Conservation (phyloP, 75 land plant species). For the Ceratopteris richardii region DNA sequence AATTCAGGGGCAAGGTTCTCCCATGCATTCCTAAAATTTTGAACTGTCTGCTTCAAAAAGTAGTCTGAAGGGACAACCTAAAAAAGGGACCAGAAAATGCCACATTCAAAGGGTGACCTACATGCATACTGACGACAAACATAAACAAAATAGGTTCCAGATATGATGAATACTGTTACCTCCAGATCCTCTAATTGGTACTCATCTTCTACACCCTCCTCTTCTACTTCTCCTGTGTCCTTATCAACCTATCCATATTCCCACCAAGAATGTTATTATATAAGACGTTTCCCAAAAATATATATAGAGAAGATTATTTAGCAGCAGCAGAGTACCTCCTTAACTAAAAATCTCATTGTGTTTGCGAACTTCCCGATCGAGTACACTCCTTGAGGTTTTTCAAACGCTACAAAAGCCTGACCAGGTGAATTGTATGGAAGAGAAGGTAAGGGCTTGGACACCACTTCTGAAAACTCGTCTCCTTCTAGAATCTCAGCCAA, state of each 20-base stretch:
- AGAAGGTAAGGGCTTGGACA: constrained; percentile 45
- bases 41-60: constrained; percentile 63
- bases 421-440: constrained; percentile 96
- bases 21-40: constrained; percentile 92
- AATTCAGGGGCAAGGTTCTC: constrained; percentile 59
- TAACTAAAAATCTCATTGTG: constrained; percentile 59
- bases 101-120: no score
- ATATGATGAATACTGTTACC: constrained; percentile 15
- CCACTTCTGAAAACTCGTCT: constrained; percentile 71
- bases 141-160: no score
- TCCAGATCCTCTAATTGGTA: constrained; percentile 91
- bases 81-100: neutral
- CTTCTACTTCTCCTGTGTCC: constrained; percentile 73
- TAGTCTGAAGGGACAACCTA: constrained; percentile 78
- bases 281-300: no score
- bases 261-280: constrained; percentile 3
- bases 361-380: constrained; percentile 81
- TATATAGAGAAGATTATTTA: no score
- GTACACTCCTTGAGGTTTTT: constrained; percentile 73
- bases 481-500: constrained; percentile 74
- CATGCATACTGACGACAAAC: no score
- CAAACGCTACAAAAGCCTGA: constrained; percentile 91
- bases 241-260: constrained; percentile 72
- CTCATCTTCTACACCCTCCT: constrained; percentile 97
- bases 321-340: constrained; percentile 85